Evolutionary conservation across 2,329 filamentous ascomycete genomes (phyloP).

Genomic region (Aspergillus pseudoglaucus): DNA sequence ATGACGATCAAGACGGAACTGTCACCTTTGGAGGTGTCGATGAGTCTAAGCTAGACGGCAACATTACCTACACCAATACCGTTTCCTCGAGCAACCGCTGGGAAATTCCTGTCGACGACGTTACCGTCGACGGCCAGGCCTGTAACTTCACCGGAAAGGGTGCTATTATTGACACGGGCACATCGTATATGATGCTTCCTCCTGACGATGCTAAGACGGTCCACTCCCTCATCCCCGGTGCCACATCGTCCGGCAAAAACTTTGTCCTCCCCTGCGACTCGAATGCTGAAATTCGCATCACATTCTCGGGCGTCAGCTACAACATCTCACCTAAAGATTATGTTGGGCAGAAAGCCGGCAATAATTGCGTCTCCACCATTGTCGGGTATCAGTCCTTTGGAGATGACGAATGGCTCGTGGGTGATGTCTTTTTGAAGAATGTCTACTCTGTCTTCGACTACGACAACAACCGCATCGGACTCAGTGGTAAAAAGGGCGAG

Average conservation of each 20-base stretch:
- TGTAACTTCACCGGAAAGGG: slow-evolving; percentile 49
- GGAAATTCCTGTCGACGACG: slow-evolving; percentile 64
- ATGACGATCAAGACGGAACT: slow-evolving; percentile 65
- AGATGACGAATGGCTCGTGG: slow-evolving; percentile 65
- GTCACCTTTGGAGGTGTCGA: slow-evolving; percentile 71
- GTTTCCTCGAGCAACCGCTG: slow-evolving; percentile 54
- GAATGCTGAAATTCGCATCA: slow-evolving; percentile 53
- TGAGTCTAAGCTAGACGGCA: slow-evolving; percentile 58
- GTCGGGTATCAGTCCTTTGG: slow-evolving; percentile 64
- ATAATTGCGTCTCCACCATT: slow-evolving; percentile 60
- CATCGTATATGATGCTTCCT: slow-evolving; percentile 71
- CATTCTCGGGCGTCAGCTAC: slow-evolving; percentile 63
- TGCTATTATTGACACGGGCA: slow-evolving; percentile 79
- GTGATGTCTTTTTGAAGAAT: slow-evolving; percentile 82
- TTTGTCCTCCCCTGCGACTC: slow-evolving; percentile 70
- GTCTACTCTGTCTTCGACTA: slow-evolving; percentile 81
- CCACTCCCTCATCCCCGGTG: slow-evolving; percentile 61
- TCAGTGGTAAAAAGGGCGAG: slow-evolving; percentile 12
- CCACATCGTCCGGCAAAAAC: slow-evolving; percentile 51
- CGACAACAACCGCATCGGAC: slow-evolving; percentile 46
- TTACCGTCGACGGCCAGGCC: slow-evolving; percentile 54
- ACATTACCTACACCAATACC: slow-evolving; percentile 60
- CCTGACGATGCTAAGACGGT: slow-evolving; percentile 58
- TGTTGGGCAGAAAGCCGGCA: slow-evolving; percentile 40
- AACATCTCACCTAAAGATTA: slow-evolving; percentile 66